Evolutionary conservation across 768 basidiomycete species (phyloP), one percentile per base, ranked within the genome.

Genomic region (Rubroboletus pulcherrimus): DNA sequence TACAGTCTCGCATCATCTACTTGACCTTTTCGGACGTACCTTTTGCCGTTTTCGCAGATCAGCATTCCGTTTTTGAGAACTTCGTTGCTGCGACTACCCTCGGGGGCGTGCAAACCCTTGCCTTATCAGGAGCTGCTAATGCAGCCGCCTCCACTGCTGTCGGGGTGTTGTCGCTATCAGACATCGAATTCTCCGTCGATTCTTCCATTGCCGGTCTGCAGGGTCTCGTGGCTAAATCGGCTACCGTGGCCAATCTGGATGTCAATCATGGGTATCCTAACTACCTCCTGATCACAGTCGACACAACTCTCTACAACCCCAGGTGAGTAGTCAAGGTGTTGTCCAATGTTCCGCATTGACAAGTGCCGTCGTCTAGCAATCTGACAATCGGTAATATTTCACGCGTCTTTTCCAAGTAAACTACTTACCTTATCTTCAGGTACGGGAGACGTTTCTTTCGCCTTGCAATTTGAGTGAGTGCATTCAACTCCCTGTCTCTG

Each of bases 211-310:
- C 75, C 3, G 87, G 87, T 39, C 63, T 90, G 51, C 83, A 87
- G 66, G 87, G 86, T 30, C 75, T 90, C 53, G 73, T 78, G 57
- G 72, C 82, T 30, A 78, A 75, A 55, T 86, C 85, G 10, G 79
- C 81, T 2, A 75, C 74, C 4, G 78, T 89, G 14, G 74, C 73
- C 39, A 74, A 79, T 58, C 71, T 89, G 48, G 86, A 89, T 57
- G 86, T 89, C 30, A 81, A 78, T 39, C 85, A 83, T 50, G 87
- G 87, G 7, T 89, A 80, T 72, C 55, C 81, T 0, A 78, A 85
- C 63, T 84, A 77, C 66, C 74, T 90, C n/a, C 75, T 88, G 48
- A 88, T 90, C 71, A 86, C 78, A 62, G 81, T 82, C 12, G 73
- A 80, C 41, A 81, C 82, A 19, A 73, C 75, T 1, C 69, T 89